A percentile compares a stretch with the other conserved stretches of the same genome.
phyloP scores from a whole-genome alignment of 805 yeast species.

The Candida chilensis region DNA sequence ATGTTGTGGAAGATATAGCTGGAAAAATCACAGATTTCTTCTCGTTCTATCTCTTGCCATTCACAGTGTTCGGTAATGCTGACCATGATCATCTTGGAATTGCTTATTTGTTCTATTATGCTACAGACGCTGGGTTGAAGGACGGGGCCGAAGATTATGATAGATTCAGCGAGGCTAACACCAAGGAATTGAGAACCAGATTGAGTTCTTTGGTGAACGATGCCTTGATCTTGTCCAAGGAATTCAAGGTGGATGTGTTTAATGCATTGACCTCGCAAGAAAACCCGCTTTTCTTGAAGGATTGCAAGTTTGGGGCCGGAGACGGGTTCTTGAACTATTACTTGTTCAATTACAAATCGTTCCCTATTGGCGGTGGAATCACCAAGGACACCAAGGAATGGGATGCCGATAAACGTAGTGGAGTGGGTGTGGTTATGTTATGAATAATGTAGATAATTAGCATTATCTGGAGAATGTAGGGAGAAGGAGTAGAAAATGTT shows the following conservation, averaged over 20 bases:
- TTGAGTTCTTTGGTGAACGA: constrained; percentile 57
- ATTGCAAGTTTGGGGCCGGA: constrained; percentile 84
- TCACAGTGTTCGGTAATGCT: constrained; percentile 64
- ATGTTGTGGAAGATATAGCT: constrained; percentile 60
- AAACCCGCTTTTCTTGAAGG: constrained; percentile 72
- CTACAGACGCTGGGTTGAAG: constrained; percentile 56
- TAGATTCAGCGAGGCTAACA: constrained; percentile 26
- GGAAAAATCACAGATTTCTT: constrained; percentile 79
- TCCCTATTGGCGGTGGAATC: constrained; percentile 77
- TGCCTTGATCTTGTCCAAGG: constrained; percentile 67
- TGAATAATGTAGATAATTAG: too few species aligned
- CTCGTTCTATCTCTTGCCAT: constrained; percentile 84
- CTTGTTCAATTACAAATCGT: constrained; percentile 81
- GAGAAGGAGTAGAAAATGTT: not conserved
- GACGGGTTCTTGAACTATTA: constrained; percentile 90
- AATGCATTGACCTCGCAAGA: constrained; percentile 91
- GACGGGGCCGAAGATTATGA: constrained; percentile 13
- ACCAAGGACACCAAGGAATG: constrained; percentile 43
- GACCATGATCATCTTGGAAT: constrained; percentile 63
- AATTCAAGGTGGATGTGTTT: constrained; percentile 74
- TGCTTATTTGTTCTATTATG: constrained; percentile 88
- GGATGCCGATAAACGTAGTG: constrained; percentile 53
- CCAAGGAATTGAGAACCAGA: constrained; percentile 42
- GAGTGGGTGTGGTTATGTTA: constrained; percentile 85
- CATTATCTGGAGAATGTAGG: too few species aligned